Percentiles rank a stretch among this genome's conserved stretches.
Evolutionary conservation across 345 rosid species (phyloP).

Genomic region (Eucalyptus marginata): DNA sequence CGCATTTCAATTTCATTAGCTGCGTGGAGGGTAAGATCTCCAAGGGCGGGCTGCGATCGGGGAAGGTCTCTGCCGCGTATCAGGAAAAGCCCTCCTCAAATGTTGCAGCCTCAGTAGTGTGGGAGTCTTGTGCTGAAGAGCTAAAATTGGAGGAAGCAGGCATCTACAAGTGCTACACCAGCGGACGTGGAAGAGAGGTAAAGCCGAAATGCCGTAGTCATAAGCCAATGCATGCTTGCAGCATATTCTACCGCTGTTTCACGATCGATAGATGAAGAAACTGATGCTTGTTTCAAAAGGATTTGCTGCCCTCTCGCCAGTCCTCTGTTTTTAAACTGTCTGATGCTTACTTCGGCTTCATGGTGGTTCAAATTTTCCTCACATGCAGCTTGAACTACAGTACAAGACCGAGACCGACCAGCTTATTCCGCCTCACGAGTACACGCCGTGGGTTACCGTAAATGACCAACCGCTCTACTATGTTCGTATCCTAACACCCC

Average conservation of each 20-base stretch:
- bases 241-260: not conserved
- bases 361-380: not conserved
- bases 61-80: not conserved
- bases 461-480: conserved; percentile 3
- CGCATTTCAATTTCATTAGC: conserved; percentile 27
- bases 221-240: not conserved
- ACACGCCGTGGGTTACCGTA: conserved; percentile 30
- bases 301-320: not conserved
- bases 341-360: not conserved
- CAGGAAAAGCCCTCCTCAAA: not conserved
- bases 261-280: not conserved
- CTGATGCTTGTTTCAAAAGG: not conserved
- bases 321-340: not conserved
- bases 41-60: not conserved
- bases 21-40: conserved; percentile 10
- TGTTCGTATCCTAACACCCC: not conserved
- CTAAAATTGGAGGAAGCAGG: conserved; percentile 1
- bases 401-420: conserved; percentile 15
- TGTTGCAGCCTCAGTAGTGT: not conserved
- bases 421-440: conserved; percentile 18
- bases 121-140: conserved; percentile 11
- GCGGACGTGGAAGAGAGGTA: conserved; percentile 28
- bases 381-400: conserved; percentile 8
- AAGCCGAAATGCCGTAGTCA: not conserved
- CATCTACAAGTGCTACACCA: conserved; percentile 17